A percentile compares a stretch with the other conserved stretches of the same genome.
Conservation (phyloP, 2,329 filamentous ascomycete genomes). For the Curvularia sp. region DNA sequence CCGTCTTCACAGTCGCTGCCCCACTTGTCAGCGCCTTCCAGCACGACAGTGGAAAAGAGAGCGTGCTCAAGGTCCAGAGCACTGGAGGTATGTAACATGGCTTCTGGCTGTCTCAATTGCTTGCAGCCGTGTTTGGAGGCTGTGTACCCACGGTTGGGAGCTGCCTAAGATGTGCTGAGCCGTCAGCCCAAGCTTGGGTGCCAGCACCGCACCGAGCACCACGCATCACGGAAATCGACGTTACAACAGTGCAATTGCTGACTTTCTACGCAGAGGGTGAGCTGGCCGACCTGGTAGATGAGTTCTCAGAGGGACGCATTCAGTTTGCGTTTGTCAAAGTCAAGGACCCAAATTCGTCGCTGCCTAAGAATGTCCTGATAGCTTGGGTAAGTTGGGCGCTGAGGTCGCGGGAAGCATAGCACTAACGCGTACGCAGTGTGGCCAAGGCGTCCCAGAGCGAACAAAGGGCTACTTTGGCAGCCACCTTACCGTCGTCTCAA, state of each 20-base stretch:
- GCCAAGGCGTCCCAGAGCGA: conserved; percentile 95
- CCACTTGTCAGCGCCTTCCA: conserved; percentile 94
- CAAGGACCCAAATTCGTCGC: conserved; percentile 87
- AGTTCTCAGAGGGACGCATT: conserved; percentile 94
- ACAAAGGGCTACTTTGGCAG: conserved; percentile 99
- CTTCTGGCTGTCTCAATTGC: conserved; percentile 13
- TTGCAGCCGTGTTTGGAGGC: not conserved
- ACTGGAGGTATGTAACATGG: conserved; percentile 73
- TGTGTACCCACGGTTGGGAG: not conserved
- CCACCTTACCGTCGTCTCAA: conserved; percentile 86
- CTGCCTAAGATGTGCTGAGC: conserved; percentile 7
- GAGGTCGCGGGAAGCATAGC: conserved; percentile 10
- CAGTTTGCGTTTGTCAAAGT: conserved; percentile 98
- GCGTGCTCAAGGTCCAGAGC: conserved; percentile 90
- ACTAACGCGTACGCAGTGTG: conserved; percentile 65
- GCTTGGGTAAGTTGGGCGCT: conserved; percentile 69
- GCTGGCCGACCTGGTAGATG: conserved; percentile 85
- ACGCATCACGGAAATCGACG: not conserved
- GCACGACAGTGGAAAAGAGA: conserved; percentile 84
- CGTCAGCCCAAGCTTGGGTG: conserved; percentile 25
- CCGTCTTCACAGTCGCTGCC: conserved; percentile 89
- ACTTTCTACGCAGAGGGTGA: conserved; percentile 74
- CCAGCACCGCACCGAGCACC: conserved; percentile 12
- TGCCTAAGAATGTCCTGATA: conserved; percentile 92
- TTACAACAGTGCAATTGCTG: conserved; percentile 30